A percentile compares a stretch with the other conserved stretches of the same genome.
These are phyloP conservation scores for Globisporangium echinulatum DNA, from an alignment of 352 stramenopile genomes.

Conservation along the genomic window DNA sequence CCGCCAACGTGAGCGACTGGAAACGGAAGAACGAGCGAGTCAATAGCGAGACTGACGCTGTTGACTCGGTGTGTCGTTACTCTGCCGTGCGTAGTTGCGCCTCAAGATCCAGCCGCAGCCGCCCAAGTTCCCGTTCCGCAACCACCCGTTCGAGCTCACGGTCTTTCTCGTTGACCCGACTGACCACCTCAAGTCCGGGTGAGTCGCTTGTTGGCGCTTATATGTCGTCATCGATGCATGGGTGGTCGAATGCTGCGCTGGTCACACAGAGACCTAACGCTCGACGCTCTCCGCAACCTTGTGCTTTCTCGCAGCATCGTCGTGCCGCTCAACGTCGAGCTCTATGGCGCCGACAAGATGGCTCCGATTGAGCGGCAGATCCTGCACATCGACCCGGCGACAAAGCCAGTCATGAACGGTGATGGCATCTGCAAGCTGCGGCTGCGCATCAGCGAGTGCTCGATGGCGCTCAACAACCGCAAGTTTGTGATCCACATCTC, in stretches of 20 bases:
- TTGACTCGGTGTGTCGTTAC: no score
- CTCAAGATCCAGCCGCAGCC: slow-evolving; percentile 83
- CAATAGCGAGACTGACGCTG: no score
- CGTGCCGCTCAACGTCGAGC: slow-evolving; percentile 76
- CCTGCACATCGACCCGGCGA: slow-evolving; percentile 70
- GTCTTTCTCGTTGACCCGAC: slow-evolving; percentile 82
- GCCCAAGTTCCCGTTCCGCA: slow-evolving; percentile 81
- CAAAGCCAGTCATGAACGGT: slow-evolving; percentile 74
- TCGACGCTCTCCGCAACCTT: not conserved
- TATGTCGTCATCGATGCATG: not conserved
- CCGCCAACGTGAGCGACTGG: no score
- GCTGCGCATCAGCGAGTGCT: slow-evolving; percentile 76
- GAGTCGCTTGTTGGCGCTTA: slow-evolving; percentile 4
- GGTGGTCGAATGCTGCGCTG: no score
- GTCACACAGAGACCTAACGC: no score
- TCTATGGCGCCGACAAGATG: slow-evolving; percentile 82
- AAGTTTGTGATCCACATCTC: slow-evolving; percentile 84
- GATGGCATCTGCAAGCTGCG: slow-evolving; percentile 81
- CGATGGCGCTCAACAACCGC: slow-evolving; percentile 80
- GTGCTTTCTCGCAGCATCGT: slow-evolving; percentile 27
- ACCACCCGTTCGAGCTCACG: slow-evolving; percentile 82
- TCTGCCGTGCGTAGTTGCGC: slow-evolving; percentile 27
- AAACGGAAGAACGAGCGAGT: no score
- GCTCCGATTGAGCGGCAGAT: slow-evolving; percentile 74
- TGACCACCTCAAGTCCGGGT: slow-evolving; percentile 76